phyloP scores from a whole-genome alignment of 352 stramenopile genomes.

The Albugo candida region DNA sequence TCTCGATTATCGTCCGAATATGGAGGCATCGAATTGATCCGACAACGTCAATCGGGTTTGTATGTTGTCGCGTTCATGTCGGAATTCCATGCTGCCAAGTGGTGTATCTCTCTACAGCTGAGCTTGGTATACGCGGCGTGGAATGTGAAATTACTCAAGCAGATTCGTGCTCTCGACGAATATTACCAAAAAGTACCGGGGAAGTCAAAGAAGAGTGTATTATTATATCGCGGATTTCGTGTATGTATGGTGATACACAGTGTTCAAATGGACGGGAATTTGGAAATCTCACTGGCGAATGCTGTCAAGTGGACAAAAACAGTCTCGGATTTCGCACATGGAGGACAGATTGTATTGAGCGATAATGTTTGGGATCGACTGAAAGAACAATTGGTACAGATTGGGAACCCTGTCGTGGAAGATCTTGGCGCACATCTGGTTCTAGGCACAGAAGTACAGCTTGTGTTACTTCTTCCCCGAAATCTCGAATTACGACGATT shows the following conservation, averaged over 20 bases:
- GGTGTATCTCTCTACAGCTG: constrained; percentile 69
- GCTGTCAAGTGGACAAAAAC: constrained; percentile 74
- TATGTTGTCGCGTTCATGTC: constrained; percentile 73
- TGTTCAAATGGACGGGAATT: constrained; percentile 23
- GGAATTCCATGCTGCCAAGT: constrained; percentile 75
- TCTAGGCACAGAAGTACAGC: constrained; percentile 43
- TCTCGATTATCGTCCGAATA: constrained; percentile 70
- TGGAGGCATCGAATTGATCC: constrained; percentile 59
- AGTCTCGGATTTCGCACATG: constrained; percentile 63
- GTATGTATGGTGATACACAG: constrained; percentile 78
- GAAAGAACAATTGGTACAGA: constrained; percentile 70
- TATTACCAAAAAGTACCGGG: constrained; percentile 20
- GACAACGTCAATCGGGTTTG: constrained; percentile 45
- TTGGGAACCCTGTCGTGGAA: constrained; percentile 77
- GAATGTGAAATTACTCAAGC: constrained; percentile 74
- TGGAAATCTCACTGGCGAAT: constrained; percentile 42
- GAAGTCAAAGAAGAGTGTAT: constrained; percentile 50
- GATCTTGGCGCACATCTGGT: constrained; percentile 60
- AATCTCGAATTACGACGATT: constrained; percentile 62
- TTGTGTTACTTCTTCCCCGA: constrained; percentile 63
- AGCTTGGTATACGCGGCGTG: constrained; percentile 71
- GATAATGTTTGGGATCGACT: constrained; percentile 72
- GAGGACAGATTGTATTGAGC: constrained; percentile 68
- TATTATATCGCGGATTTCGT: constrained; percentile 68
- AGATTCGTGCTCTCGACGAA: constrained; percentile 69